A percentile compares a stretch with the other conserved stretches of the same genome.
Evolutionary conservation across 2,329 filamentous ascomycete genomes (phyloP).

Genomic region (Sporothrix protearum): DNA sequence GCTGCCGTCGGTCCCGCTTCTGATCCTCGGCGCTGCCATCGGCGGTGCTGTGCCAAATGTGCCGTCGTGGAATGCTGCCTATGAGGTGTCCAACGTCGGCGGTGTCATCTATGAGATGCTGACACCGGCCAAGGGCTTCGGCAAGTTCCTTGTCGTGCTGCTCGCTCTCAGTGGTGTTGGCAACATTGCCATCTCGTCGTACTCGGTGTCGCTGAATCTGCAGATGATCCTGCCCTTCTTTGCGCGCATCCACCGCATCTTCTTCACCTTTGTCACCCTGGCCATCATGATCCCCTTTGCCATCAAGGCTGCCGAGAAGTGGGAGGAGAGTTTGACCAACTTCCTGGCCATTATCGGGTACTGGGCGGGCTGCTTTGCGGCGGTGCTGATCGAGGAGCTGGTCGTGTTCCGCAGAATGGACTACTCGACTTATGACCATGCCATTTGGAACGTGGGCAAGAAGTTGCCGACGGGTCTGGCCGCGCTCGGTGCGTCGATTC

Average conservation of each 20-base stretch:
- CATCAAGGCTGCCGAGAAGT: slow-evolving; percentile 52
- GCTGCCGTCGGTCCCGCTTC: slow-evolving; percentile 47
- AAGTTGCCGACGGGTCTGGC: slow-evolving; percentile 47
- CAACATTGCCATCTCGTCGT: slow-evolving; percentile 42
- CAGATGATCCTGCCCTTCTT: slow-evolving; percentile 59
- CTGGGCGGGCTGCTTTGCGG: slow-evolving; percentile 55
- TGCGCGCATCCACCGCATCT: slow-evolving; percentile 52
- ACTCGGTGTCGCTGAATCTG: slow-evolving; percentile 39
- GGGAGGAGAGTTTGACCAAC: slow-evolving; percentile 56
- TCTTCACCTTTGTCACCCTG: slow-evolving; percentile 56
- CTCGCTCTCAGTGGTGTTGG: slow-evolving; percentile 45
- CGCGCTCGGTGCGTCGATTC: slow-evolving; percentile 44
- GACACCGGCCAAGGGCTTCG: slow-evolving; percentile 44
- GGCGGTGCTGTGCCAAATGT: slow-evolving; percentile 48
- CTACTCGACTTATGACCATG: slow-evolving; percentile 45
- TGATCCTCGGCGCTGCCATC: slow-evolving; percentile 50
- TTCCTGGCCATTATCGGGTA: slow-evolving; percentile 57
- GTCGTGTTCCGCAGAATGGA: slow-evolving; percentile 47
- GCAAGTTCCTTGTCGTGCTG: slow-evolving; percentile 46
- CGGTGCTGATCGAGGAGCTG: slow-evolving; percentile 48
- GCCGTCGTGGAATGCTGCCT: slow-evolving; percentile 41
- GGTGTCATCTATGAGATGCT: slow-evolving; percentile 49
- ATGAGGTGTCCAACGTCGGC: slow-evolving; percentile 42
- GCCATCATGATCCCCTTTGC: slow-evolving; percentile 58
- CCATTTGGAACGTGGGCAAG: slow-evolving; percentile 46